A percentile compares a stretch with the other conserved stretches of the same genome.
Conservation (phyloP, 2,329 filamentous ascomycete species). For the Zasmidium cellare region DNA sequence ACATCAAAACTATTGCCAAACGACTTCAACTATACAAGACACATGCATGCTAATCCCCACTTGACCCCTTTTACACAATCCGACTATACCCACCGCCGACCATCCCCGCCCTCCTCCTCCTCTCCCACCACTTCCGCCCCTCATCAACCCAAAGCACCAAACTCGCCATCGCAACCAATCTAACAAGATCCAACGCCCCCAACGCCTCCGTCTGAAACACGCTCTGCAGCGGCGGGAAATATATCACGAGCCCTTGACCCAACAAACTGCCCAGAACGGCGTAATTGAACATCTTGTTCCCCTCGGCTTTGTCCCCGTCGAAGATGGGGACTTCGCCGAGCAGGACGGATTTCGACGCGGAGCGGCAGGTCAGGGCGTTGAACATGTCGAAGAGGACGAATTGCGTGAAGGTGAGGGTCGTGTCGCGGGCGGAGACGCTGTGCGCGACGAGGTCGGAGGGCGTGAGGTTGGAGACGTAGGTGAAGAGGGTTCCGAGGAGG, state of each 20-base stretch:
- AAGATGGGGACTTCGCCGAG: slow-evolving; percentile 64
- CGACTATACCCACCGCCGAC: slow-evolving; percentile 25
- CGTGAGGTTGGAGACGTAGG: slow-evolving; percentile 90
- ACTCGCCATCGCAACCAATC: slow-evolving; percentile 75
- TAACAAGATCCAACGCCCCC: slow-evolving; percentile 69
- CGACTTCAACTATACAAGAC: background rate
- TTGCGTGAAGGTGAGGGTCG: slow-evolving; percentile 98
- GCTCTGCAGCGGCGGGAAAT: slow-evolving; percentile 88
- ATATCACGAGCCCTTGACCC: slow-evolving; percentile 89
- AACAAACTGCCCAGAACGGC: slow-evolving; percentile 81
- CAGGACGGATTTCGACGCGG: slow-evolving; percentile 84
- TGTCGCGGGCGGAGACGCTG: slow-evolving; percentile 85
- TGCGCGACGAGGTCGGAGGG: slow-evolving; percentile 60
- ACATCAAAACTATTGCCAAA: background rate
- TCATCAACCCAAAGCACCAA: slow-evolving; percentile 96
- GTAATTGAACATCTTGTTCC: slow-evolving; percentile 95
- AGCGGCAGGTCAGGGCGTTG: slow-evolving; percentile 91
- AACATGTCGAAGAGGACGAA: slow-evolving; percentile 99
- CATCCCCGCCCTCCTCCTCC: slow-evolving; percentile 43
- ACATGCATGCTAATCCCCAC: background rate
- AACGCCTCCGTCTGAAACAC: slow-evolving; percentile 95
- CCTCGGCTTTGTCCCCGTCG: slow-evolving; percentile 30
- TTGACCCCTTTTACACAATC: slow-evolving; percentile 20
- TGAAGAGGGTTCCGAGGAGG: slow-evolving; percentile 85
- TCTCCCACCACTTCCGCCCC: slow-evolving; percentile 71